Percentiles rank a stretch among this genome's conserved stretches.
phyloP scores from a whole-genome alignment of 2,329 filamentous ascomycete genomes.

The Ascochyta lentis region DNA sequence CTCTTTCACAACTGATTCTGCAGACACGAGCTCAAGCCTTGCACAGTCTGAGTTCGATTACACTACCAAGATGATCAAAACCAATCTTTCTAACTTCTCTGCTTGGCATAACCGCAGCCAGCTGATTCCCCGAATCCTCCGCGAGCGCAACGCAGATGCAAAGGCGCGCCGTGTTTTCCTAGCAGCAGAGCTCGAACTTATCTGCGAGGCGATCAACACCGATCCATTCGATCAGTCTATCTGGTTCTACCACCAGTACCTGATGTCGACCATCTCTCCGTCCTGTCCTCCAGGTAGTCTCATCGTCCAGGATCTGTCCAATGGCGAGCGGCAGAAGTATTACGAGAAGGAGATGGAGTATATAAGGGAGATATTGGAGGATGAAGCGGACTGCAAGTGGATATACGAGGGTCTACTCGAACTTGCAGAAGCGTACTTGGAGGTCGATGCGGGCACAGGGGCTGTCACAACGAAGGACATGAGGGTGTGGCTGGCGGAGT shows the following conservation, averaged over 20 bases:
- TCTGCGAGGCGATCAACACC: conserved; percentile 80
- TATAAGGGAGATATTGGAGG: conserved; percentile 71
- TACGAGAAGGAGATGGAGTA: conserved; percentile 74
- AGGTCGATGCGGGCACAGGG: conserved; percentile 51
- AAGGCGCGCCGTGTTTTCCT: conserved; percentile 71
- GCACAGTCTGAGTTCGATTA: conserved; percentile 85
- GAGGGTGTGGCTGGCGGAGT: conserved; percentile 63
- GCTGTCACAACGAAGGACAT: conserved; percentile 55
- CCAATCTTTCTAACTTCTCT: conserved; percentile 93
- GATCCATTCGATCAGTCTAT: conserved; percentile 94
- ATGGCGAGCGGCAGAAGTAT: conserved; percentile 68
- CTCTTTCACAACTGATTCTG: not conserved
- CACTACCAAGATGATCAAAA: conserved; percentile 84
- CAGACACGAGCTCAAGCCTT: conserved; percentile 59
- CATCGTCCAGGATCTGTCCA: conserved; percentile 69
- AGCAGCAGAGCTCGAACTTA: conserved; percentile 76
- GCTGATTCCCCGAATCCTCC: conserved; percentile 77
- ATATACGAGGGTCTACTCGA: conserved; percentile 87
- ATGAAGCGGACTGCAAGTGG: conserved; percentile 79
- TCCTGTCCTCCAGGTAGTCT: conserved; percentile 58
- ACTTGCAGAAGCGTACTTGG: conserved; percentile 69
- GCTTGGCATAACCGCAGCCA: conserved; percentile 93
- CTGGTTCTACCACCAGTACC: conserved; percentile 95
- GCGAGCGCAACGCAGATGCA: conserved; percentile 71
- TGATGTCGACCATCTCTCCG: conserved; percentile 70